A percentile compares a stretch with the other conserved stretches of the same genome.
phyloP scores from a whole-genome alignment of 2,329 filamentous ascomycete genomes.

The Ophiognomonia clavigignenti-juglandacearum region DNA sequence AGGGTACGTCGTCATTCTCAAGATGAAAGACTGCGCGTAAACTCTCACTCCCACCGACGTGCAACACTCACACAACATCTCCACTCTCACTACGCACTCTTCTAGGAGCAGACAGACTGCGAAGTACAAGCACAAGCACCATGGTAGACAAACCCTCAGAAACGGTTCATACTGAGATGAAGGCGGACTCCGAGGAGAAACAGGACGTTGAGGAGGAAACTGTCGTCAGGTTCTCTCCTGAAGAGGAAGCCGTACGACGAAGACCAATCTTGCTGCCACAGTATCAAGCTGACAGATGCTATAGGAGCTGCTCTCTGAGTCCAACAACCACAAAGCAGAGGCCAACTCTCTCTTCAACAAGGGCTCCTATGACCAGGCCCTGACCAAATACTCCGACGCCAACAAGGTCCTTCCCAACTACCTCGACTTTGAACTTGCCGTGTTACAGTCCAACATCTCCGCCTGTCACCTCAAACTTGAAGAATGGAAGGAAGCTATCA shows the following conservation, averaged over 20 bases:
- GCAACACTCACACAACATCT: too few relatives aligned
- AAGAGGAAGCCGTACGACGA: constrained; percentile 50
- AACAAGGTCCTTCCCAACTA: constrained; percentile 75
- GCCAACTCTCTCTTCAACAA: constrained; percentile 78
- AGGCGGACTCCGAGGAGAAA: constrained; percentile 12
- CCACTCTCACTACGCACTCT: too few relatives aligned
- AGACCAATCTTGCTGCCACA: neutral
- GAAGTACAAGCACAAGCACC: constrained; percentile 22
- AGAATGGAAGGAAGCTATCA: constrained; percentile 80
- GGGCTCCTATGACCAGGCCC: constrained; percentile 68
- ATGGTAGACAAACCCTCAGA: constrained; percentile 9
- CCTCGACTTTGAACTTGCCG: constrained; percentile 81
- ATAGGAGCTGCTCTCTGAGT: constrained; percentile 65
- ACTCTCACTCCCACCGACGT: too few relatives aligned
- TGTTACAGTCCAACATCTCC: constrained; percentile 82
- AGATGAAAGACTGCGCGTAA: too few relatives aligned
- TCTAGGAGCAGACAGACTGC: too few relatives aligned
- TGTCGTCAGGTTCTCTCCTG: constrained; percentile 40
- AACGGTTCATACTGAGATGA: neutral
- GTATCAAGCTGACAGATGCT: constrained; percentile 4
- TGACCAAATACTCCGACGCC: constrained; percentile 78
- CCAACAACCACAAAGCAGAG: constrained; percentile 65
- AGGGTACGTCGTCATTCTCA: too few relatives aligned
- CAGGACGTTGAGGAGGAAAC: constrained; percentile 26
- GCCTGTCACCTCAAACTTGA: constrained; percentile 82